Base-by-base conservation (phyloP, 352 stramenopile genomes). In the Globisporangium abappressorium region DNA sequence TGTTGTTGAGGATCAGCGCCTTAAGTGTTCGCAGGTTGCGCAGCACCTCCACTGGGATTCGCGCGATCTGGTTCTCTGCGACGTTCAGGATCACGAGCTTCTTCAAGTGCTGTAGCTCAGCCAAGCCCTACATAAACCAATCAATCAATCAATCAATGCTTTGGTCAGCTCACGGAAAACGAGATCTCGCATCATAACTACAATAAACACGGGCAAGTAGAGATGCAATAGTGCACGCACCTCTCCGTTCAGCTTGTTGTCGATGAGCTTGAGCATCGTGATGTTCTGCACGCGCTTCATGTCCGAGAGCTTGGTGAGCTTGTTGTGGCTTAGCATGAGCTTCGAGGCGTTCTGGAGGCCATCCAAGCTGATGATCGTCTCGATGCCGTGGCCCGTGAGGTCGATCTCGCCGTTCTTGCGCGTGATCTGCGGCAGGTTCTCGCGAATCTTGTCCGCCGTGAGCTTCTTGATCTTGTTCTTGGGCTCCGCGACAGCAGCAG, bases 381-480 rank as follows among this genome's bases (percentile, higher is more conserved):
- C 88, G 49, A 94, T 94, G 66, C 88, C 86, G 65, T 85, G 85
- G 11, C 66, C 66, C 8, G 84, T 81, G 46, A 96, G 80, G 65
- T 93, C 78, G 43, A 89, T 64, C 58, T 84, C 74, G 2, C 82
- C 85, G 72, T 85, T 75, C 43, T 57, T 69, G 66, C 79, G 84
- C 58, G 69, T 49, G 54, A 91, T 77, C 62, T 91, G 81, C 12
- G 70, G 26, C 20, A 70, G 58, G 68, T 82, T 81, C 66, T 92
- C 66, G 56, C 72, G 51, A 57, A 96, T 71, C 72, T 93, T 96
- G 64, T 93, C 84, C 56, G 78, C 76, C 51, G 88, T 96, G 54
- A 96, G 77, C 82, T 96, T 96, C 76, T 96, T 96, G 73, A 96
- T 96, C 70, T 85, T 83, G 71, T 68, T 75, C 75, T 92, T 93